These are phyloP conservation scores for Silene noctiflora DNA, from an alignment of 179 eudicot species.

Conservation along the genomic window DNA sequence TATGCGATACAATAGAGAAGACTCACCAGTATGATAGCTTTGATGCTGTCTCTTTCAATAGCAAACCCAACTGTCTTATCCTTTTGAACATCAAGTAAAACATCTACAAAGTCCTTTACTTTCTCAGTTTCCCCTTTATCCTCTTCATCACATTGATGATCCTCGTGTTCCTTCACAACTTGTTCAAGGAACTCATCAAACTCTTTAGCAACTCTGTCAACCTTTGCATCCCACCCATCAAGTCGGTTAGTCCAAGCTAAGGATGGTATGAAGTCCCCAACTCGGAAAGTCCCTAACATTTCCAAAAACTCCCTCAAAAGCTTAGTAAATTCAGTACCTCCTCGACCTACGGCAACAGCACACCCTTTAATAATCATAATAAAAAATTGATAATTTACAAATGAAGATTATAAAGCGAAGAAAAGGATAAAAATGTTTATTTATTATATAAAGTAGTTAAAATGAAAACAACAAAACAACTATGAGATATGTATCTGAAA, in stretches of 20 bases:
- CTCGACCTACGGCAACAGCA: background rate
- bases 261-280: constrained; percentile 42
- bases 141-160: background rate
- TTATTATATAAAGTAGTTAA: too few relatives aligned
- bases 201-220: constrained; percentile 25
- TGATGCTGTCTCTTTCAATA: constrained; percentile 28
- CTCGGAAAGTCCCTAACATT: constrained; percentile 32
- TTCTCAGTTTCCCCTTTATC: constrained; percentile 7
- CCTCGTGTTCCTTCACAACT: constrained; percentile 30
- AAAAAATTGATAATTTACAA: too few relatives aligned
- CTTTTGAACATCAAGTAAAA: constrained; percentile 32
- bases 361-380: background rate
- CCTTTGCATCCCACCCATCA: constrained; percentile 29
- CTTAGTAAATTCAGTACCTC: constrained; percentile 19
- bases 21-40: constrained; percentile 34
- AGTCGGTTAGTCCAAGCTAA: constrained; percentile 31
- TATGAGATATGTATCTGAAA: too few relatives aligned
- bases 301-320: constrained; percentile 26
- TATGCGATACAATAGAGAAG: background rate
- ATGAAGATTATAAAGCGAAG: too few relatives aligned
- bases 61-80: constrained; percentile 18
- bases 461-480: too few relatives aligned
- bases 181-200: constrained; percentile 32
- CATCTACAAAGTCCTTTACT: constrained; percentile 33
- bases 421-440: too few relatives aligned